Conservation (phyloP, 2,329 filamentous ascomycete species). For the Fusarium foetens region DNA sequence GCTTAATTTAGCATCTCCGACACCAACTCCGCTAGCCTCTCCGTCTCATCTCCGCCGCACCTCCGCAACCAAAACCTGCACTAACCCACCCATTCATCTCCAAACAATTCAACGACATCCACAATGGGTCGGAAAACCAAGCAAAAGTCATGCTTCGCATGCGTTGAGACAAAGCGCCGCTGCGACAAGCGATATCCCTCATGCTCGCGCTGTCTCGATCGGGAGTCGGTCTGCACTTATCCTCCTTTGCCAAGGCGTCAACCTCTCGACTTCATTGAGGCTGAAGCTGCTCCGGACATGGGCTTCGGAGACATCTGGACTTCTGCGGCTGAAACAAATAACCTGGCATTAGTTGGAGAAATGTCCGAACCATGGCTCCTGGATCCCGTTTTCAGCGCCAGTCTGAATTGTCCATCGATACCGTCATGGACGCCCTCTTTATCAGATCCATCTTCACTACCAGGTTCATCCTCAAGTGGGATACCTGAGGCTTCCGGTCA, state of each 20-base stretch:
- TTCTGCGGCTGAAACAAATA: rapidly evolving
- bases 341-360: not conserved
- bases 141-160: conserved; percentile 1
- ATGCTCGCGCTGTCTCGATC: not conserved
- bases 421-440: not conserved
- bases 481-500: rapidly evolving
- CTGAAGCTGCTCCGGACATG: not conserved
- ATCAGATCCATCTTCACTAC: rapidly evolving
- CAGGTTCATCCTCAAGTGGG: rapidly evolving
- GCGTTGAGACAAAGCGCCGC: not conserved
- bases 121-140: not conserved
- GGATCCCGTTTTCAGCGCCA: not conserved
- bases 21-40: not conserved
- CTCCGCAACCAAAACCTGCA: not conserved
- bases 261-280: rapidly evolving
- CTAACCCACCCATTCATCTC: rapidly evolving
- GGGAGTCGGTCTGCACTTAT: not conserved
- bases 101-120: rapidly evolving
- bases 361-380: not conserved
- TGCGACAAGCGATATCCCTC: not conserved
- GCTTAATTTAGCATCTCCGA: not conserved
- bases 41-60: not conserved
- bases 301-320: not conserved
- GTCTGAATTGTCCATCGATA: rapidly evolving
- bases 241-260: not conserved